phyloP scores from a whole-genome alignment of 2,329 filamentous ascomycete species.

The Aspergillus persii region DNA sequence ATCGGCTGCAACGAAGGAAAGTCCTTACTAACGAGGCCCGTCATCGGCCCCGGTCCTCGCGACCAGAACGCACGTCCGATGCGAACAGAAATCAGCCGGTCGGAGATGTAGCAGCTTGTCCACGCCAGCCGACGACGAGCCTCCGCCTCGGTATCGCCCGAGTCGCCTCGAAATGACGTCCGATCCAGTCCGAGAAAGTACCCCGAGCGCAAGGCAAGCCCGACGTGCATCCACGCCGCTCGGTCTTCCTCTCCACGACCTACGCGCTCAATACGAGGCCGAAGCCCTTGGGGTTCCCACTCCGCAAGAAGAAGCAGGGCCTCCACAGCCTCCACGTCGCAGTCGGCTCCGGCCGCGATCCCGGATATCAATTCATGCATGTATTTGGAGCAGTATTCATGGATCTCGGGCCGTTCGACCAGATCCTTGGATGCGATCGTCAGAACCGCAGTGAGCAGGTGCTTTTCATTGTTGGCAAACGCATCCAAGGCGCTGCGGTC shows the following conservation, averaged over 20 bases:
- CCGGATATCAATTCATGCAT: constrained; percentile 68
- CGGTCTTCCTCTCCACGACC: constrained; percentile 72
- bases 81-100: constrained; percentile 67
- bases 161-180: constrained; percentile 63
- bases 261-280: constrained; percentile 59
- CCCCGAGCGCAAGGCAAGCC: constrained; percentile 65
- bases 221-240: constrained; percentile 75
- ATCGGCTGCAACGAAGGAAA: constrained; percentile 64
- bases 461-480: constrained; percentile 61
- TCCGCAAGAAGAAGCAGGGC: constrained; percentile 68
- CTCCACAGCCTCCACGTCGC: constrained; percentile 69
- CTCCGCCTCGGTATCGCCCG: constrained; percentile 58
- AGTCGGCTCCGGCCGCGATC: constrained; percentile 64
- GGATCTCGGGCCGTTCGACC: constrained; percentile 61
- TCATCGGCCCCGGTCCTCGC: constrained; percentile 65
- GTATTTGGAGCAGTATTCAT: constrained; percentile 65
- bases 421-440: constrained; percentile 71
- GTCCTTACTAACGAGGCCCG: constrained; percentile 62
- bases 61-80: constrained; percentile 74
- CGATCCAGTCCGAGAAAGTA: constrained; percentile 70
- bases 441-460: constrained; percentile 67
- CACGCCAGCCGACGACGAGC: constrained; percentile 66
- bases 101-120: constrained; percentile 67
- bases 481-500: constrained; percentile 53
- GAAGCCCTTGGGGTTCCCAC: constrained; percentile 67